Evolutionary conservation across 169 alveolate species (phyloP).

Genomic region (Eimeria brunetti): DNA sequence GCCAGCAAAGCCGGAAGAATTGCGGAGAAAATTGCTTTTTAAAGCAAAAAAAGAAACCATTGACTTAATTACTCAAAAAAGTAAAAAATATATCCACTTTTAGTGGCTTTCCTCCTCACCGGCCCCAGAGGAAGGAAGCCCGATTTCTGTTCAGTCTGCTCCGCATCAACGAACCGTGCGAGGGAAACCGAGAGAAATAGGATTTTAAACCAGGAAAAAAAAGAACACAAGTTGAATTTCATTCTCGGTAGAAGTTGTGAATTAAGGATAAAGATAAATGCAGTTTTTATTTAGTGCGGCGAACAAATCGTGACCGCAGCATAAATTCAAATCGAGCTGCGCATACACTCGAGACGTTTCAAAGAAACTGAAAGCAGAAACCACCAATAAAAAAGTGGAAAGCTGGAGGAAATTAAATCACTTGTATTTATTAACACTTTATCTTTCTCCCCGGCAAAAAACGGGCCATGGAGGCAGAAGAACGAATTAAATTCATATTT

Average conservation of each 20-base stretch:
- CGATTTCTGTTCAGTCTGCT: background rate
- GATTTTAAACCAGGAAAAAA: background rate
- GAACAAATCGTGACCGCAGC: no score
- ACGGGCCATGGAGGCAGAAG: no score
- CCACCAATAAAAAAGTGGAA: no score
- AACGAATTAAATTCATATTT: no score
- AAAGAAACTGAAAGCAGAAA: background rate
- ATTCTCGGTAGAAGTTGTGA: background rate
- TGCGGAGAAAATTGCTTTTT: no score
- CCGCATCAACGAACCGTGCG: background rate
- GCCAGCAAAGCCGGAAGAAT: no score
- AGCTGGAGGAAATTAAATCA: no score
- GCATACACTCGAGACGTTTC: background rate
- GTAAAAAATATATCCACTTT: background rate
- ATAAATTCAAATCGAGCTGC: background rate
- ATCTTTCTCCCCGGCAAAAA: no score
- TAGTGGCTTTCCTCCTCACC: background rate
- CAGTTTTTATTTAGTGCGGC: no score
- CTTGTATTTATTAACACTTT: no score
- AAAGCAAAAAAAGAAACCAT: background rate
- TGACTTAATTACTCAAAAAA: background rate
- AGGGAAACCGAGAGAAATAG: background rate
- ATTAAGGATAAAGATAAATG: no score
- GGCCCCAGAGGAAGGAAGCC: slow-evolving; percentile 32
- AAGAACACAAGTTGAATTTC: background rate